A percentile compares a stretch with the other conserved stretches of the same genome.
Evolutionary conservation across 2,329 filamentous ascomycete genomes (phyloP).

Genomic region (Trichoderma sp.): DNA sequence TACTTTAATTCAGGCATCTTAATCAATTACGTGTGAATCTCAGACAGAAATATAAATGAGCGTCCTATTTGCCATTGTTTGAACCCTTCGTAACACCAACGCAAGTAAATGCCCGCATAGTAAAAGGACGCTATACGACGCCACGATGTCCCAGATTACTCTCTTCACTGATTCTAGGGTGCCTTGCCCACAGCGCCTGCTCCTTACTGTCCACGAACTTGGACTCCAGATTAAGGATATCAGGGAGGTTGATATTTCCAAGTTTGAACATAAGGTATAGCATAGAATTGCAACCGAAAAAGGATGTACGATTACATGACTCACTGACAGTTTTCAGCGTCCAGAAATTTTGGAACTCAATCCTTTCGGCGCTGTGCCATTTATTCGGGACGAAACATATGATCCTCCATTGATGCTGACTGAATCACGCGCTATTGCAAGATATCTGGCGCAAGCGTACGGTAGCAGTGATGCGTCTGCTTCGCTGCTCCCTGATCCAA

Average conservation of each 20-base stretch:
- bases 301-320: no score
- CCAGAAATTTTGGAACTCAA: not conserved
- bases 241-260: slow-evolving; percentile 3
- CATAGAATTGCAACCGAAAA: rapidly evolving
- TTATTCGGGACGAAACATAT: not conserved
- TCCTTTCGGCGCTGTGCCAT: not conserved
- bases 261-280: not conserved
- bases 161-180: slow-evolving; percentile 3
- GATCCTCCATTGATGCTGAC: not conserved
- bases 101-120: not conserved
- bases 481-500: not conserved
- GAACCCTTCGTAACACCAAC: no score
- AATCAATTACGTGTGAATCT: not conserved
- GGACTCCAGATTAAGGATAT: not conserved
- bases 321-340: not conserved
- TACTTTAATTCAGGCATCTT: not conserved
- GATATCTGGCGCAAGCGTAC: not conserved
- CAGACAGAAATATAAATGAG: not conserved
- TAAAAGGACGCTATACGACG: not conserved
- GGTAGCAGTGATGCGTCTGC: not conserved
- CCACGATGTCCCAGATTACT: not conserved
- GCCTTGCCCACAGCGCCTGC: not conserved
- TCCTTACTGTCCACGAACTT: not conserved
- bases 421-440: not conserved
- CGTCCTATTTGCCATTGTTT: not conserved